A percentile compares a stretch with the other conserved stretches of the same genome.
Evolutionary conservation across 176 grass and related monocot genomes (phyloP).

Genomic region (Phoenix roebelenii): DNA sequence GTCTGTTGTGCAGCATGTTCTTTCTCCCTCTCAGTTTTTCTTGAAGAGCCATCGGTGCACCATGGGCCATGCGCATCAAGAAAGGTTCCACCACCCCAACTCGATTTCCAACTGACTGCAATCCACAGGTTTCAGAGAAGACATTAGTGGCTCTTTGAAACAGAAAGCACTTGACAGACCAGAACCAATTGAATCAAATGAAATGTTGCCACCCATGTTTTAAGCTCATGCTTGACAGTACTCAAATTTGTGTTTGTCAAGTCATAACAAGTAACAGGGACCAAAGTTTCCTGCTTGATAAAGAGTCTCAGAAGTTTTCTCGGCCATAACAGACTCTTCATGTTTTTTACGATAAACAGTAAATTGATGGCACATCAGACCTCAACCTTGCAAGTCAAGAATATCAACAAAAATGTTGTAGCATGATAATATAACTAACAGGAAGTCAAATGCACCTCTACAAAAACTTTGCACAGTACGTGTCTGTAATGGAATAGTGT

Average conservation of each 20-base stretch:
- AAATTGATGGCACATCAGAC: not conserved
- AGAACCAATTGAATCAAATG: not conserved
- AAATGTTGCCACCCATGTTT: not conserved
- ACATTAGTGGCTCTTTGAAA: not conserved
- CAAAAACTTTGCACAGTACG: no score
- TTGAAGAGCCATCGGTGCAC: conserved; percentile 44
- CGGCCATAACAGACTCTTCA: not conserved
- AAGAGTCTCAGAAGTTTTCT: no score
- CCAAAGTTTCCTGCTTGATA: not conserved
- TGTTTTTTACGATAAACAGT: not conserved
- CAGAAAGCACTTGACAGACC: not conserved
- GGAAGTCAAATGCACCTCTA: no score
- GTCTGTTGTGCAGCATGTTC: conserved; percentile 10
- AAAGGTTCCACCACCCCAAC: conserved; percentile 86
- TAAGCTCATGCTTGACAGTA: not conserved
- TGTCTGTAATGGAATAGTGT: no score
- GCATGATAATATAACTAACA: no score
- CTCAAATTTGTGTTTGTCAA: not conserved
- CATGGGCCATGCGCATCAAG: conserved; percentile 96
- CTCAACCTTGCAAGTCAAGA: not conserved
- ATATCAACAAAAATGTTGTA: no score
- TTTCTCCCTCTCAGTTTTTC: conserved; percentile 38
- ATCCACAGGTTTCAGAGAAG: conserved; percentile 6
- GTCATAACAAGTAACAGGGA: not conserved
- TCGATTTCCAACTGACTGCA: conserved; percentile 76